Evolutionary conservation across 768 basidiomycete species (phyloP).

Genomic region (Mycena kentingensis): DNA sequence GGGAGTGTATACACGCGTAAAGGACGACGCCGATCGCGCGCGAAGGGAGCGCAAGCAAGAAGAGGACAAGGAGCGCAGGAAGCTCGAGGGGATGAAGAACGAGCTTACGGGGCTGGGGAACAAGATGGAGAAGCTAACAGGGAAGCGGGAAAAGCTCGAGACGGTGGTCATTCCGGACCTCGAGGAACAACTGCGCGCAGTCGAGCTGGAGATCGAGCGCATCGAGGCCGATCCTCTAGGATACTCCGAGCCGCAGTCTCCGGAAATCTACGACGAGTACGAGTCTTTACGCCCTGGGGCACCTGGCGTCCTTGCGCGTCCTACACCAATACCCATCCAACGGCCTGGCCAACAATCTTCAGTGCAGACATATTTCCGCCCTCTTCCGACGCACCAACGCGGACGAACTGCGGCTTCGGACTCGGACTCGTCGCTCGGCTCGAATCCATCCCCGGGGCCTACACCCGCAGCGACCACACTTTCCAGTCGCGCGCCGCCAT

Average conservation of each 20-base stretch:
- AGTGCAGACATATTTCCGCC: slow-evolving; percentile 3
- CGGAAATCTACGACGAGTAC: slow-evolving; percentile 18
- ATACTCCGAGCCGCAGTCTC: slow-evolving; percentile 26
- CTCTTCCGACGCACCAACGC: slow-evolving; percentile 1
- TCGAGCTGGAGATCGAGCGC: slow-evolving; percentile 62
- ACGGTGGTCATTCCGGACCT: slow-evolving; percentile 59
- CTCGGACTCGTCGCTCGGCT: neutral
- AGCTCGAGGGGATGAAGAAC: slow-evolving; percentile 53
- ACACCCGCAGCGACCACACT: slow-evolving; percentile 35
- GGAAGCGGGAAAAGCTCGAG: slow-evolving; percentile 70
- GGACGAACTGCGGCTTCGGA: neutral
- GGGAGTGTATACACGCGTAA: slow-evolving; percentile 43
- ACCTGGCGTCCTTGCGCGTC: slow-evolving; percentile 26
- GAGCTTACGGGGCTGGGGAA: slow-evolving; percentile 60
- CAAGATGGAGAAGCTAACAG: slow-evolving; percentile 66
- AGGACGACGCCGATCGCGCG: slow-evolving; percentile 49
- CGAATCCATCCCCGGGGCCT: slow-evolving; percentile 7
- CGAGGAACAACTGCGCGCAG: slow-evolving; percentile 62
- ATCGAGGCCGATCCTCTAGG: slow-evolving; percentile 29
- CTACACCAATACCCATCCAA: slow-evolving; percentile 18
- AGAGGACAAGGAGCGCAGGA: slow-evolving; percentile 54
- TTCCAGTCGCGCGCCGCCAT: slow-evolving; percentile 54
- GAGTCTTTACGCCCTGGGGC: slow-evolving; percentile 27
- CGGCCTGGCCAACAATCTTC: slow-evolving; percentile 8
- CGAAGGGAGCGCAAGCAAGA: slow-evolving; percentile 48